Evolutionary conservation across 352 stramenopile species (phyloP), one percentile per base, ranked within the genome.

Genomic region (Thraustotheca clavata): DNA sequence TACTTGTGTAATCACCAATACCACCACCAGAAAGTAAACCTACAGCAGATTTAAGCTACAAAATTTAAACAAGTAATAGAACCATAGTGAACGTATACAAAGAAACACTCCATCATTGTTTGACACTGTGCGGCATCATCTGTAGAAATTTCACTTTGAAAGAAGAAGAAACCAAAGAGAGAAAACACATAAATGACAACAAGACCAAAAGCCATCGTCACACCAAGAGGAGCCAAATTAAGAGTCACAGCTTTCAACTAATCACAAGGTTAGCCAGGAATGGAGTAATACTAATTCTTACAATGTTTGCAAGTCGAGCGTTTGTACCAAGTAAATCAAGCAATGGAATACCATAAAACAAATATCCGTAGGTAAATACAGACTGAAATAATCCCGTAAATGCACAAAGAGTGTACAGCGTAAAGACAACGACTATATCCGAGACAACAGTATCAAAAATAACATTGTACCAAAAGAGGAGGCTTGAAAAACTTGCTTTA

Each of bases 141-240:
- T 12, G 67, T 59, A 4, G 31, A 43, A 39, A 67, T 67, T 9
- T 69, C 43, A 26, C 35, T 43, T 29, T 54, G 41, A 59, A 60
- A 70, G 9, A 68, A n/a, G 31, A 52, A 59, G 26, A 62, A 67
- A 12, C 65, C 65, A 39, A 70, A 32, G 22, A 70, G 65, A 16
- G 65, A 62, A 66, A 70, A 70, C 22, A 62, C 40, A 50, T 70
- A 70, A 20, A 67, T 67, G 54, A 69, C 57, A 41, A 65, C 57
- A 29, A 46, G 41, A 26, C 57, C 57, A 65, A 65, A 65, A 3
- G 57, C 57, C 38, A 65, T 50, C 18, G 57, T 65, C 20, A 65
- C 35, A n/a, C 38, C 27, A 0, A 65, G 57, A 12, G 57, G 57
- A 18, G 38, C 57, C 5, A 65, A 16, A 34, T 65, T 65, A 11